Evolutionary conservation across 208 protist genomes (phyloP), one percentile per base, ranked within the genome.

Genomic region (Leptomonas pyrrhocoris): DNA sequence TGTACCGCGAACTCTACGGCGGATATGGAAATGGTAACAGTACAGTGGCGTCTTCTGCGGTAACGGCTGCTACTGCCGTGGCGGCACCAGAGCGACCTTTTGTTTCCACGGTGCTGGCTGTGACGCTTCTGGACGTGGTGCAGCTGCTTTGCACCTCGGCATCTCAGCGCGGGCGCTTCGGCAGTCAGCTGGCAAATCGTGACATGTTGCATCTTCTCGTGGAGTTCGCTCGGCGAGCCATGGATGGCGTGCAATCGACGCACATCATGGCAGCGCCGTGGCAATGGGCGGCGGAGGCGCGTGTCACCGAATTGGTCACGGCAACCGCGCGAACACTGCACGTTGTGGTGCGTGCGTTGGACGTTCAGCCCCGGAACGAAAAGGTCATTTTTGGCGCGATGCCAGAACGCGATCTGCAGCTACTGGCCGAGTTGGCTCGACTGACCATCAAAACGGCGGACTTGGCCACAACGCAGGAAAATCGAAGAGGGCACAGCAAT

Each of bases 171-270:
- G 46, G 34, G 11, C 64, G 43, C 19, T 49, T 68, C 6, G 50
- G 63, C 16, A 36, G 38, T 16, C 49, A 49, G 23, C 1, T 59
- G 9, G 36, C 30, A 30, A 25, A 43, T 25, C 36, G 57, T 23
- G 64, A 62, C n/a, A 62, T 70, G 40, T 27, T 81, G 21, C 62
- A 56, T 7, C 70, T 86, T 7, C 66, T 86, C 38, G 43, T 79
- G 1, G 77, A 83, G 62, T 13, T 81, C 11, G 53, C 73, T 0
- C 15, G 48, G 16, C 64, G 27, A 9, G 65, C 58, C 13, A n/a
- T 86, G 16, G 69, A 75, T 18, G 1, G 42, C 11, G 53, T 85
- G 27, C 45, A 66, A 0, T 25, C 72, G 1, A 7, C 40, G 16
- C 49, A 61, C 2, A 21, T 72, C 11, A 27, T 38, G 6, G 38